Conservation (phyloP, 148 eudicot species). For the Nepenthes gracilis region DNA sequence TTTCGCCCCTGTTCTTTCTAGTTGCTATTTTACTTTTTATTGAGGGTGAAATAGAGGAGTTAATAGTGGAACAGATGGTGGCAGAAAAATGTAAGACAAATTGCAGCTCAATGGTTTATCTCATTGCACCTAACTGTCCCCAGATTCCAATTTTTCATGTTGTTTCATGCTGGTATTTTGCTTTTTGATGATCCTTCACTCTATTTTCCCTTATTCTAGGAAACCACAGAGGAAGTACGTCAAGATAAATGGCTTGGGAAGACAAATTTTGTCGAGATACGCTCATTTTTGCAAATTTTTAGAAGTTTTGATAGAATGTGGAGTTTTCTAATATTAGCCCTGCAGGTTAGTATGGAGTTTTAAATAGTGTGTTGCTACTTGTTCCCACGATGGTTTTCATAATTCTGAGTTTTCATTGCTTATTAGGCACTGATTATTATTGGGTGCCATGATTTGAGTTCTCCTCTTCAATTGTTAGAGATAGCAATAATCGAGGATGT, state of each 20-base stretch:
- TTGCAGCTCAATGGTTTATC: too few relatives aligned
- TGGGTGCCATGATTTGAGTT: constrained; percentile 72
- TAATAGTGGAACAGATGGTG: too few relatives aligned
- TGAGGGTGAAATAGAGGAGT: too few relatives aligned
- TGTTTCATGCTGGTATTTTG: too few relatives aligned
- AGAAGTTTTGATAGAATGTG: constrained; percentile 98
- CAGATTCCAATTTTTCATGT: too few relatives aligned
- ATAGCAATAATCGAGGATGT: constrained; percentile 72
- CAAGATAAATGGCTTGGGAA: constrained; percentile 75
- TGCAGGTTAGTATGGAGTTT: constrained; percentile 51
- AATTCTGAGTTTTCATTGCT: constrained; percentile 8
- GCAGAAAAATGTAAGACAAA: too few relatives aligned
- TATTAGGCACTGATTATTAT: constrained; percentile 83
- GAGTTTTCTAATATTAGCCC: constrained; percentile 74
- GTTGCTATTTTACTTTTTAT: too few relatives aligned
- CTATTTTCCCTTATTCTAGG: constrained; percentile 18
- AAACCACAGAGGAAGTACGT: constrained; percentile 13
- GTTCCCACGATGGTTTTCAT: not conserved
- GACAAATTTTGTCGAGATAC: constrained; percentile 85
- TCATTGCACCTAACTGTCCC: too few relatives aligned
- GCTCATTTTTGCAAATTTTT: constrained; percentile 89
- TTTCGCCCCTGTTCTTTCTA: too few relatives aligned
- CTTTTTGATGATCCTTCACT: not conserved
- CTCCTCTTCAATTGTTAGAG: constrained; percentile 78
- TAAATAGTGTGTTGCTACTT: not conserved